phyloP scores from a whole-genome alignment of 345 rosid genomes.

The Clausena lansium region DNA sequence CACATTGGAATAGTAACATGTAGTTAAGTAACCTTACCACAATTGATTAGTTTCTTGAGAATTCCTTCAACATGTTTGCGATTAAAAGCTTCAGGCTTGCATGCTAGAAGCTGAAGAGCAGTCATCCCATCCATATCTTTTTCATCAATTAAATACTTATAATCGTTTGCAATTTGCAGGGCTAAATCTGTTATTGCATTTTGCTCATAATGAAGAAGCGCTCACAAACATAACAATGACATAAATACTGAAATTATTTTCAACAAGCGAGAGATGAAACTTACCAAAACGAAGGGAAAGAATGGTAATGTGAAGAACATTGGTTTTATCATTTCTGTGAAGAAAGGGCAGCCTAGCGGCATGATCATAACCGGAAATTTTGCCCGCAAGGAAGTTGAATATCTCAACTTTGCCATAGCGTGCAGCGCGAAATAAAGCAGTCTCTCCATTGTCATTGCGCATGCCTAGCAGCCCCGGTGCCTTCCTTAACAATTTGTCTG shows the following conservation, averaged over 20 bases:
- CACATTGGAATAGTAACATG: too few relatives aligned
- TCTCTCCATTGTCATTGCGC: constrained; percentile 9
- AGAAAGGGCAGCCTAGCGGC: not conserved
- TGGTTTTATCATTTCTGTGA: not conserved
- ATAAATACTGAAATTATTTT: not conserved
- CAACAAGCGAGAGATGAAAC: too few relatives aligned
- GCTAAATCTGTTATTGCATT: constrained; percentile 13
- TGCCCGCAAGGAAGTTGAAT: constrained; percentile 9
- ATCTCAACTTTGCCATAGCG: not conserved
- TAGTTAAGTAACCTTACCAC: not conserved
- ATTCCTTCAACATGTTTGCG: not conserved
- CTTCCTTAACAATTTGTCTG: not conserved
- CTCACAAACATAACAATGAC: too few relatives aligned
- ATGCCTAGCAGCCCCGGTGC: not conserved
- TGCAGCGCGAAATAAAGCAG: not conserved
- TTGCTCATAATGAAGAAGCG: too few relatives aligned
- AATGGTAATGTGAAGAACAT: constrained; percentile 28
- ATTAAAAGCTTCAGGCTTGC: constrained; percentile 1
- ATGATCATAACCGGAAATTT: not conserved
- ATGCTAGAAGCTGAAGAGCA: constrained; percentile 2
- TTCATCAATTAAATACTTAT: not conserved
- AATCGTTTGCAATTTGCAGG: not conserved
- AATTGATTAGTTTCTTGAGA: not conserved
- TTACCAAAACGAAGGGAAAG: constrained; percentile 21
- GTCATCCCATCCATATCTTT: not conserved